Evolutionary conservation across 2,329 filamentous ascomycete species (phyloP).

Genomic region (Sarocladium strictum): DNA sequence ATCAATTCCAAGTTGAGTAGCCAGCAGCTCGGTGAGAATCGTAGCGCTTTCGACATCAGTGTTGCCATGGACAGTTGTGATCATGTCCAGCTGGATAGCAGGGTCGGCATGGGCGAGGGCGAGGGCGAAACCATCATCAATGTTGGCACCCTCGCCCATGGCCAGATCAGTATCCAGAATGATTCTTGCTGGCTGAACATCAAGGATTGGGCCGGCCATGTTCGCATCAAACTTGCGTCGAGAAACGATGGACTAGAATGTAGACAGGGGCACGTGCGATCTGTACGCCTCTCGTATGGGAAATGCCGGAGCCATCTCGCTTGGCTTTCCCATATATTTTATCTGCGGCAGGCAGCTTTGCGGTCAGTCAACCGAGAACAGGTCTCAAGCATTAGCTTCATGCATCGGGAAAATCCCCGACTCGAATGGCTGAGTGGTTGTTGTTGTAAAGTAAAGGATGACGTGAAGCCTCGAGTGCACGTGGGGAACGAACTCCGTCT

Average conservation of each 20-base stretch:
- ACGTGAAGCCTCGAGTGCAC: no score
- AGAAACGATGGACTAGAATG: not conserved
- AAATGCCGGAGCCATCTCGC: not conserved
- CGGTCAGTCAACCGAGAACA: not conserved
- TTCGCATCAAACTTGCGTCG: not conserved
- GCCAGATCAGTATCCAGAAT: constrained; percentile 13
- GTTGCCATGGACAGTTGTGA: constrained; percentile 80
- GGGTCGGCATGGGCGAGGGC: constrained; percentile 32
- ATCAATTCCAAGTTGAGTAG: constrained; percentile 9
- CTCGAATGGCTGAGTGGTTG: no score
- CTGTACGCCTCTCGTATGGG: not conserved
- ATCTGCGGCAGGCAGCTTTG: not conserved
- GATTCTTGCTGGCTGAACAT: constrained; percentile 39
- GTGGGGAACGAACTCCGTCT: no score
- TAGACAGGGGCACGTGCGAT: not conserved
- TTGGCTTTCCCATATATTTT: not conserved
- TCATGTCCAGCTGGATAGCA: constrained; percentile 66
- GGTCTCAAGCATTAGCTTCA: not conserved
- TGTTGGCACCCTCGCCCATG: constrained; percentile 51
- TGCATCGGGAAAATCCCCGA: not conserved
- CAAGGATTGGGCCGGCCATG: not conserved
- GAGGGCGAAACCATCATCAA: constrained; percentile 55
- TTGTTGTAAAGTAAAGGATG: no score
- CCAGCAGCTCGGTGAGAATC: constrained; percentile 12
- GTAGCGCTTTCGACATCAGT: constrained; percentile 77